These are phyloP conservation scores for Brettanomyces custersianus DNA, from an alignment of 805 yeast genomes.

Conservation along the genomic window DNA sequence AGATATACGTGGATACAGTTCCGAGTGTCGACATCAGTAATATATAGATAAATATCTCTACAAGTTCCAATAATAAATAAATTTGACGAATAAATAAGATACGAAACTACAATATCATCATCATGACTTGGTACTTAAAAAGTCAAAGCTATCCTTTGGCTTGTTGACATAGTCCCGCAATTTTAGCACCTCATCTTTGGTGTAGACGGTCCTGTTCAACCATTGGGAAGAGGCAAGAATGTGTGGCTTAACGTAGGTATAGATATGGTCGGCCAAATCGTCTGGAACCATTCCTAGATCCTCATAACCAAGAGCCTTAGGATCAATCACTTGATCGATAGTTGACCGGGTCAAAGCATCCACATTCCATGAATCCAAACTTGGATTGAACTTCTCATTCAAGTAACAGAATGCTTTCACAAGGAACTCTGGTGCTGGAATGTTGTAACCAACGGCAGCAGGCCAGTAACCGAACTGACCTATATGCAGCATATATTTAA, in stretches of 20 bases:
- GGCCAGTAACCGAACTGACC: constrained; percentile 28
- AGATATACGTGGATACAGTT: constrained; percentile 24
- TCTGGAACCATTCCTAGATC: constrained; percentile 65
- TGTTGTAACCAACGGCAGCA: constrained; percentile 27
- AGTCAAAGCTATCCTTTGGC: constrained; percentile 24
- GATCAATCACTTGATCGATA: constrained; percentile 56
- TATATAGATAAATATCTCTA: constrained; percentile 3
- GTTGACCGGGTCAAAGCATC: constrained; percentile 71
- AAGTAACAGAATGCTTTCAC: constrained; percentile 23
- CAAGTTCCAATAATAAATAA: constrained; percentile 2
- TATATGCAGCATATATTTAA: constrained; percentile 38
- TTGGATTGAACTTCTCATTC: constrained; percentile 38
- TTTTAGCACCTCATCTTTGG: constrained; percentile 26
- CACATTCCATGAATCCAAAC: constrained; percentile 35
- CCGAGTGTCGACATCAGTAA: too few species aligned
- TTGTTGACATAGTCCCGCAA: constrained; percentile 28
- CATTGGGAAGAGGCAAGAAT: constrained; percentile 27
- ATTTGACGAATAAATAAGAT: constrained; percentile 5
- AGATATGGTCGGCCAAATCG: constrained; percentile 40
- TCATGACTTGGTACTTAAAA: constrained; percentile 21
- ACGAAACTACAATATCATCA: background rate
- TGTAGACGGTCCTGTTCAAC: constrained; percentile 28
- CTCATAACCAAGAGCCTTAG: constrained; percentile 50
- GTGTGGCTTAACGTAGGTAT: constrained; percentile 32
- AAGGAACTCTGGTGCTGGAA: constrained; percentile 32